Conservation (phyloP, 805 yeast genomes). For the Lachancea thermotolerans region DNA sequence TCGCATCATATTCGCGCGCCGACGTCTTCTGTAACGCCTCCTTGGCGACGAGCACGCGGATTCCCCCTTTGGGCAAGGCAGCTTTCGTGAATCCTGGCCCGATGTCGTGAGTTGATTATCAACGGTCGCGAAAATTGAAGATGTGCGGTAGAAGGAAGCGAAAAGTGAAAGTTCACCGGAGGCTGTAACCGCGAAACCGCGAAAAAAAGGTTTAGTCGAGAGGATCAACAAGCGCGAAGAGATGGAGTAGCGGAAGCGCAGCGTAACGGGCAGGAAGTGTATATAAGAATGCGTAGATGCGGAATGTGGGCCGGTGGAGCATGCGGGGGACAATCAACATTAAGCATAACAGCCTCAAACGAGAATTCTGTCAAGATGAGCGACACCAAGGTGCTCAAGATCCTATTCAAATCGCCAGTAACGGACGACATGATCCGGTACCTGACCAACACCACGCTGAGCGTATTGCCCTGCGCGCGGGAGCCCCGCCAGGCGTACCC, state of each 20-base stretch:
- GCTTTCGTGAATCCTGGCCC: no score
- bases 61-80: no score
- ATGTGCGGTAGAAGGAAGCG: neutral
- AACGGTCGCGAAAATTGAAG: no score
- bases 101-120: no score
- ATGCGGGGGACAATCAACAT: no score
- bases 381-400: conserved; percentile 49
- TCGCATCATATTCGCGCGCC: no score
- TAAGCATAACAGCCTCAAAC: neutral
- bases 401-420: conserved; percentile 58
- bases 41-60: no score
- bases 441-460: conserved; percentile 57
- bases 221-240: neutral
- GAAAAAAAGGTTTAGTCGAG: neutral
- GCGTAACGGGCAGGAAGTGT: neutral
- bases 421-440: conserved; percentile 70
- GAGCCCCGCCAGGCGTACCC: conserved; percentile 32
- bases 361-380: conserved; percentile 30
- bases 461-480: conserved; percentile 55
- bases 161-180: neutral
- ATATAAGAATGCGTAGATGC: conserved; percentile 4
- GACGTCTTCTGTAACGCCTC: no score
- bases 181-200: neutral
- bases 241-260: neutral
- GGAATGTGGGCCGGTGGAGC: neutral